A percentile compares a stretch with the other conserved stretches of the same genome.
Evolutionary conservation across 2,329 filamentous ascomycete species (phyloP).

Genomic region (Alternaria gaisen): DNA sequence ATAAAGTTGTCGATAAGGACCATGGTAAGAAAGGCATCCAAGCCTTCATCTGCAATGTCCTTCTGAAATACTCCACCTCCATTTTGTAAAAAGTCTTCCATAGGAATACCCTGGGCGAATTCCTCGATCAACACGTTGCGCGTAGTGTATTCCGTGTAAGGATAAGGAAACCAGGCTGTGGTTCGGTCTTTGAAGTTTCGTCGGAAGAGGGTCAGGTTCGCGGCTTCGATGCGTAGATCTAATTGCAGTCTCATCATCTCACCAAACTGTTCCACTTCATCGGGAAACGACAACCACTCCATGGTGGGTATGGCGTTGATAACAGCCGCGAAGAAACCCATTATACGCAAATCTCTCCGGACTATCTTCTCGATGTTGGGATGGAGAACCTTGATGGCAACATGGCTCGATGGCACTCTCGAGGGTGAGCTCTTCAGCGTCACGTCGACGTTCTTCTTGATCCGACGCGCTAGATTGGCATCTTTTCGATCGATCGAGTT

Average conservation of each 20-base stretch:
- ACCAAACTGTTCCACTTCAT: constrained; percentile 92
- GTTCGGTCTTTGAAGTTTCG: constrained; percentile 88
- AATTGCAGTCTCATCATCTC: constrained; percentile 99
- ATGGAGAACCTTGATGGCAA: constrained; percentile 95
- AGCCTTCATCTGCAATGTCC: constrained; percentile 92
- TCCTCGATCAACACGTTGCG: constrained; percentile 93
- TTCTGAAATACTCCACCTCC: constrained; percentile 92
- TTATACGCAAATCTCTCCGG: constrained; percentile 89
- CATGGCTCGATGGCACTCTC: constrained; percentile 87
- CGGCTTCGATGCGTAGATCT: constrained; percentile 91
- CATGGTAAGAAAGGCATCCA: constrained; percentile 97
- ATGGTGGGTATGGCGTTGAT: constrained; percentile 92
- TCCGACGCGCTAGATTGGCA: constrained; percentile 70
- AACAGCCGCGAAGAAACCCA: constrained; percentile 85
- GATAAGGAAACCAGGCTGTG: constrained; percentile 96
- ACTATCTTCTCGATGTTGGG: constrained; percentile 90
- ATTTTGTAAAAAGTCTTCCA: constrained; percentile 88
- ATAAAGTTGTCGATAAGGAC: constrained; percentile 96
- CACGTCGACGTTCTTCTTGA: constrained; percentile 83
- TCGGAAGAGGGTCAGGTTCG: constrained; percentile 87
- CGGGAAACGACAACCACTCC: constrained; percentile 95
- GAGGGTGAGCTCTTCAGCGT: constrained; percentile 87
- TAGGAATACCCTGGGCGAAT: constrained; percentile 91
- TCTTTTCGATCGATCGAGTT: constrained; percentile 62
- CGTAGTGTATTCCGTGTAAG: constrained; percentile 91